Base-by-base conservation (phyloP, 1,284 basidiomycete species). In the Taiwanofungus camphoratus region DNA sequence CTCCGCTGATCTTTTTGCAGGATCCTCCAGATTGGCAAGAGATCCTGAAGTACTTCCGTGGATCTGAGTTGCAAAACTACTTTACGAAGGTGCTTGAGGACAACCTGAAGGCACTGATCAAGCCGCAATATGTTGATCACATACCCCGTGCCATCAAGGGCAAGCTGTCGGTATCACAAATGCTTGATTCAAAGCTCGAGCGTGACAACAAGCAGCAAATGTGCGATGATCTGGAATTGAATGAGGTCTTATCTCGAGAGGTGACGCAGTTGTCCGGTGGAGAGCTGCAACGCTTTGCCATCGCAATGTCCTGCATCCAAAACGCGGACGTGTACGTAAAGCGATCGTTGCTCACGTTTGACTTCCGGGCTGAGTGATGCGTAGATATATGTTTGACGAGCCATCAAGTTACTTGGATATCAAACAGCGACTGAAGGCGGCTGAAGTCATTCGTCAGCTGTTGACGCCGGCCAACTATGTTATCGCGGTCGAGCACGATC, bases 41-140 rank as follows among this genome's bases (percentile, higher is more conserved):
- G 61, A 96, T 98, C 54, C 70, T 98, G 42, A 94, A 94, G 66
- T 88, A 98, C 63, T 97, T 96, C 77, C 84, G 94, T 55, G 94
- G 94, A 31, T 96, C 92, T 3, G 93, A 97, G 65, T 76, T 97
- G 23, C 94, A 97, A 63, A 98, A 97, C 64, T 97, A 97, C 71
- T 97, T 97, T 67, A 97, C 93, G 40, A 96, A 96, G 67, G 89
- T 97, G n/a, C 76, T 98, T 19, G 94, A 97, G 67, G 94, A 98
- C 64, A 93, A 98, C 60, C 73, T 97, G 58, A 96, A 96, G 70
- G 93, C 94, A 1, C 78, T 98, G 50, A 97, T 97, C 66, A 98
- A 98, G 67, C 94, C 94, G 1, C 94, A 98, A 78, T 98, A 98
- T 61, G 94, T 98, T 54, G 94, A 98, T 63, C 93, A 97, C 64